These are phyloP conservation scores for Sordariomycetes sp. DNA, from an alignment of 2,329 filamentous ascomycete genomes.

Conservation along the genomic window DNA sequence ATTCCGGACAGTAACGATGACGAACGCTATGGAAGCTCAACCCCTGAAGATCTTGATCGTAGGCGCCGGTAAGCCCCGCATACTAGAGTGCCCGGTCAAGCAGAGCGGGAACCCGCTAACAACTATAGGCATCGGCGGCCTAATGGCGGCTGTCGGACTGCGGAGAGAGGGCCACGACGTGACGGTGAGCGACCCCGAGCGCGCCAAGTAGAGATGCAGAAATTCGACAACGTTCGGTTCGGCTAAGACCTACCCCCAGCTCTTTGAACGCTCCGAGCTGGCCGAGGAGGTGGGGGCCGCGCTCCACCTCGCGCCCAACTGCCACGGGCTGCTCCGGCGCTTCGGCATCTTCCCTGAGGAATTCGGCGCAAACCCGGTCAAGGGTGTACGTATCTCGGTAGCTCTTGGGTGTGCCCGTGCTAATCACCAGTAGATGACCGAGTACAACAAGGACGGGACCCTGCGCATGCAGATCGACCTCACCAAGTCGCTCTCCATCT, in stretches of 20 bases:
- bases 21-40: not conserved
- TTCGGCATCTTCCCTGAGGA: constrained; percentile 22
- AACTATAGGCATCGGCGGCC: constrained; percentile 28
- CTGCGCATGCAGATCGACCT: constrained; percentile 20
- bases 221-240: too few relatives aligned
- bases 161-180: constrained; percentile 33
- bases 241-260: constrained; percentile 14
- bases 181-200: constrained; percentile 10
- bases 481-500: constrained; percentile 19
- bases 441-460: constrained; percentile 22
- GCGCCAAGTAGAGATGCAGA: constrained; percentile 12
- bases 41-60: constrained; percentile 10
- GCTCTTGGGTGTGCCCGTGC: not conserved
- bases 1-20: not conserved
- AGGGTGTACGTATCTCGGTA: constrained; percentile 10
- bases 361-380: constrained; percentile 22
- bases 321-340: constrained; percentile 37
- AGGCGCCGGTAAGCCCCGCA: constrained; percentile 9
- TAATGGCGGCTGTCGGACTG: constrained; percentile 32
- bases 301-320: constrained; percentile 49
- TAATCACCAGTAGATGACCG: constrained; percentile 13
- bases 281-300: constrained; percentile 45
- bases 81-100: not conserved
- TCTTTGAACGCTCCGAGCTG: constrained; percentile 42
- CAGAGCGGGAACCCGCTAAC: not conserved